Base-by-base conservation (phyloP, 768 basidiomycete genomes). In the Suillus ampliporus region DNA sequence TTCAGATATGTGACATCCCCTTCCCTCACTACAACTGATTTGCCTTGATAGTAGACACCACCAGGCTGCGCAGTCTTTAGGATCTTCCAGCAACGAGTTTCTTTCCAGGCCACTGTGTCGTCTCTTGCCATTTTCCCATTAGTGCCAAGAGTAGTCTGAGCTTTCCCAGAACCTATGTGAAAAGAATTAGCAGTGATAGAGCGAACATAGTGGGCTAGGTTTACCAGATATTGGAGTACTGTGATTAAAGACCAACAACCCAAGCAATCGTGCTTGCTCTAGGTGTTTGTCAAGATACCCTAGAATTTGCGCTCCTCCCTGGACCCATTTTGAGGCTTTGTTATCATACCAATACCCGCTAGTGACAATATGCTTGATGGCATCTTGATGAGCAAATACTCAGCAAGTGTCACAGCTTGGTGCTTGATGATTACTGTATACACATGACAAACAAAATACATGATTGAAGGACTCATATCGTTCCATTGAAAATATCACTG, bases 351-450 rank as follows among this genome's bases (percentile, higher is more conserved):
- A 69, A 11, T 14, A 31, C 0, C 68, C 68, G 5, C 69, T 64
- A 6, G 38, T 61, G 2, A 51, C 31, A n/a, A 69, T 37, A 11
- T 70, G 69, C 17, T 66, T 71, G 11, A 69, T 21, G 2, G 23
- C 2, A 10, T 70, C 63, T 13, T 65, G 61, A 6, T n/a, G 10
- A 0, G 53, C 57, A 46, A 70, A 70, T 2, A 57, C 3, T 4
- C 58, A 14, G 34, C 69, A 71, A 37, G 54, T 60, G 52, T 76
- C 72, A 1, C 52, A 61, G 3, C 71, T 73, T 0, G 71, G 77
- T 4, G 72, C 77, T 13, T 77, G 72, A 2, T 60, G 60, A 54
- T 77, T 77, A 50, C 71, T 72, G 21, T 75, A 65, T 0, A 79
- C 62, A 19, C 63, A 73, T 2, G 62, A 5, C 0, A 70, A 44